A percentile compares a stretch with the other conserved stretches of the same genome.
Conservation (phyloP, 2,329 filamentous ascomycete species). For the Exophiala xenobiotica region DNA sequence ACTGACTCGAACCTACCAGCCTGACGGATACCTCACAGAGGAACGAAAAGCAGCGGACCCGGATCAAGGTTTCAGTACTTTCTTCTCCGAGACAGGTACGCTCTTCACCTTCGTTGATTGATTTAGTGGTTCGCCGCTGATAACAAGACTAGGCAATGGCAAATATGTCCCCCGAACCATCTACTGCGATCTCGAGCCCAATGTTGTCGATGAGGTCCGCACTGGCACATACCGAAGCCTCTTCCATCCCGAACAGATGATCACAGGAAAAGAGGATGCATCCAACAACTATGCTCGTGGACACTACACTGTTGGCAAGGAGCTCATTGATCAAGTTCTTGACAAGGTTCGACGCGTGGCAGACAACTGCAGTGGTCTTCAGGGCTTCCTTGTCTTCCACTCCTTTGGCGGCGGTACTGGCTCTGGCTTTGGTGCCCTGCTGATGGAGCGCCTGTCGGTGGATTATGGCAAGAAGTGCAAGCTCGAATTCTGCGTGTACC, state of each 20-base stretch:
- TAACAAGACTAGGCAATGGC: slow-evolving; percentile 69
- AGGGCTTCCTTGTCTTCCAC: slow-evolving; percentile 99
- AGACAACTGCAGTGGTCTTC: slow-evolving; percentile 96
- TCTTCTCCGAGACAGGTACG: slow-evolving; percentile 99
- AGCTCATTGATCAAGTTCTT: slow-evolving; percentile 95
- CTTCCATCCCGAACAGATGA: slow-evolving; percentile 99
- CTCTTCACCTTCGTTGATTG: slow-evolving; percentile 19
- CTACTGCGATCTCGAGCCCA: slow-evolving; percentile 99
- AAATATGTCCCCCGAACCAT: slow-evolving; percentile 99
- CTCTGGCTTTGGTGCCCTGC: slow-evolving; percentile 94
- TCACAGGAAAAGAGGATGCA: slow-evolving; percentile 99
- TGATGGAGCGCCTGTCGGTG: slow-evolving; percentile 96
- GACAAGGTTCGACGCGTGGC: slow-evolving; percentile 97
- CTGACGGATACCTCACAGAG: slow-evolving; percentile 97
- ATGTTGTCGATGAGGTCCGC: slow-evolving; percentile 98
- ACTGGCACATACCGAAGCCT: slow-evolving; percentile 93
- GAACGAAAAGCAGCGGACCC: slow-evolving; percentile 92
- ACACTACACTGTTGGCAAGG: slow-evolving; percentile 99
- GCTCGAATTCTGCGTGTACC: slow-evolving; percentile 99
- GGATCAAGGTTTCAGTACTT: slow-evolving; percentile 98
- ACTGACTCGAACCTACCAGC: slow-evolving; percentile 55
- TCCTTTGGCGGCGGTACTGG: slow-evolving; percentile 98
- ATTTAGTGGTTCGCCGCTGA: no score
- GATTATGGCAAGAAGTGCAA: slow-evolving; percentile 99
- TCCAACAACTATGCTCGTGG: slow-evolving; percentile 99